A percentile compares a stretch with the other conserved stretches of the same genome.
Conservation (phyloP, 768 basidiomycete species). For the Russula brevipes region DNA sequence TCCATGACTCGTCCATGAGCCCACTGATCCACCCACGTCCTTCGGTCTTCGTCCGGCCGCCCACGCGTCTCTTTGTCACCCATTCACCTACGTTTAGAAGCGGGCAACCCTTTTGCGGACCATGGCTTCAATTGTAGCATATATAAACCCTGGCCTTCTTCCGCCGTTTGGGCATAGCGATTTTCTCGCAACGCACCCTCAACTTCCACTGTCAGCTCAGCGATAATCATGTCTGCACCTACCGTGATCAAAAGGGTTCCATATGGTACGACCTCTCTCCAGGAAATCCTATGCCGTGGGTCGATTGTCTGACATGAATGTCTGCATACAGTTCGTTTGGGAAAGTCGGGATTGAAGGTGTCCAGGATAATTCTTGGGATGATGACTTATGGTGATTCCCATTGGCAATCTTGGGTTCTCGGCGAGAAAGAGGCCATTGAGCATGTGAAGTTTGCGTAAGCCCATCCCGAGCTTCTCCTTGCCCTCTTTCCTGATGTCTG, state of each 20-base stretch:
- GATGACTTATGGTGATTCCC: slow-evolving; percentile 49
- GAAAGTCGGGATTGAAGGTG: slow-evolving; percentile 55
- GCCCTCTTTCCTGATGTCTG: background rate
- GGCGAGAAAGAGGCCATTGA: slow-evolving; percentile 29
- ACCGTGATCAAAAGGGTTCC: slow-evolving; percentile 9
- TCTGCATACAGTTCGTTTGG: slow-evolving; percentile 27
- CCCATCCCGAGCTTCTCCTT: background rate
- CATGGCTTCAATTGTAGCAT: background rate
- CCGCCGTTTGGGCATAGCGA: background rate
- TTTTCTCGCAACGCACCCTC: background rate
- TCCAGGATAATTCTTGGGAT: slow-evolving; percentile 62
- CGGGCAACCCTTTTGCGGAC: too few species aligned
- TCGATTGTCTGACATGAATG: background rate
- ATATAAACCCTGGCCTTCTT: background rate
- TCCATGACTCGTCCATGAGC: too few species aligned
- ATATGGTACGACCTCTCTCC: slow-evolving; percentile 1
- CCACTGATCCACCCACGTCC: too few species aligned
- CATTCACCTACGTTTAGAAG: too few species aligned
- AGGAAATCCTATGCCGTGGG: background rate
- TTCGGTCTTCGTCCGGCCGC: too few species aligned
- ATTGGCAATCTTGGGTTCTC: slow-evolving; percentile 33
- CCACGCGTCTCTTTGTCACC: too few species aligned
- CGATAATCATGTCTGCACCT: slow-evolving; percentile 1
- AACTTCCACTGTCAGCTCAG: background rate
- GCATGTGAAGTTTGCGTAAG: slow-evolving; percentile 29